A percentile compares a stretch with the other conserved stretches of the same genome.
These are phyloP conservation scores for Diplodia corticola DNA, from an alignment of 2,329 filamentous ascomycete genomes.

Conservation along the genomic window DNA sequence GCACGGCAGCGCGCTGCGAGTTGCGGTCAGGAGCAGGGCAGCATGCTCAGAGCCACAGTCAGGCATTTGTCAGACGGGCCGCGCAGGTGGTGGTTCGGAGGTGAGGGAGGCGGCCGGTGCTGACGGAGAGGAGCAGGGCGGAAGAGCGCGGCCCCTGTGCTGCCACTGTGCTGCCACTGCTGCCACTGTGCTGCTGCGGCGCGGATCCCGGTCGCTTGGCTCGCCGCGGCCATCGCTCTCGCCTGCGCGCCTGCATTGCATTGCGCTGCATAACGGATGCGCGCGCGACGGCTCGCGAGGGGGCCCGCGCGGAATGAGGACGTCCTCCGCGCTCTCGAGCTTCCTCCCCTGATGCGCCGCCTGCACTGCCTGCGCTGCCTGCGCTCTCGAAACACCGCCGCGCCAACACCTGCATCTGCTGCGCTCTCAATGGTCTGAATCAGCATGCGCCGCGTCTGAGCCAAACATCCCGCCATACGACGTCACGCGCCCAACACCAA, in stretches of 20 bases:
- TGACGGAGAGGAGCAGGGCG: conserved; percentile 4
- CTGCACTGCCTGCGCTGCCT: not conserved
- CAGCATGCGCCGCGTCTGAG: conserved; percentile 19
- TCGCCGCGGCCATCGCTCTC: not conserved
- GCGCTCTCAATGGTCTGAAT: conserved; percentile 5
- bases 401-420: not conserved
- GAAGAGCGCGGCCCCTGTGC: conserved; percentile 13
- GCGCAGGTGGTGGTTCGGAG: conserved; percentile 12
- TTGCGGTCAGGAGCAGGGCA: conserved; percentile 12
- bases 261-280: conserved; percentile 15
- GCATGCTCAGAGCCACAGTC: not conserved
- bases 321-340: not conserved
- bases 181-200: too few species aligned
- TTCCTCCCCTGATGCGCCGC: conserved; percentile 2
- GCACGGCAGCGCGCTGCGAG: not conserved
- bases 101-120: not conserved
- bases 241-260: not conserved
- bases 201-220: conserved; percentile 15
- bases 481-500: conserved; percentile 14
- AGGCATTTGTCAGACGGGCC: conserved; percentile 15
- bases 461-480: conserved; percentile 18
- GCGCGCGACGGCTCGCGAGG: conserved; percentile 10
- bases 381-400: conserved; percentile 8
- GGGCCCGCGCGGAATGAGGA: conserved; percentile 16
- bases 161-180: too few species aligned